Evolutionary conservation across 495 filamentous ascomycete genomes (phyloP).

Genomic region (Tuber umbilicatum): DNA sequence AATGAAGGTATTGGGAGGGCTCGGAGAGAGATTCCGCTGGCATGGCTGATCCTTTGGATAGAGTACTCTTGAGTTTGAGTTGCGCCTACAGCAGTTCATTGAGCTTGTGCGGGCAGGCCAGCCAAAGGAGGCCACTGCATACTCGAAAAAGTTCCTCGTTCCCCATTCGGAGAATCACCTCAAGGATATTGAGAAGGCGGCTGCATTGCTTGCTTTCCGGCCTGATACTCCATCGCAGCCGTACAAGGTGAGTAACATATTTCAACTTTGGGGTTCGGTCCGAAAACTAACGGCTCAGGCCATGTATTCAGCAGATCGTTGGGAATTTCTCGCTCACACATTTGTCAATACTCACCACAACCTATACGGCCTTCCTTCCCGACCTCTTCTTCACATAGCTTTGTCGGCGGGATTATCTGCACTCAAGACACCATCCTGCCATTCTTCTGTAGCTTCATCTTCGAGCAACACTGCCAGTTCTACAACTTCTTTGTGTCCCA

Average conservation of each 20-base stretch:
- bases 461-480: slow-evolving; percentile 52
- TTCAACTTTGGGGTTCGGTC: not conserved
- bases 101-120: slow-evolving; percentile 69
- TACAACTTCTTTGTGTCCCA: slow-evolving; percentile 72
- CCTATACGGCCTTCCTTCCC: slow-evolving; percentile 72
- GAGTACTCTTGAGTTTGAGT: slow-evolving; percentile 86
- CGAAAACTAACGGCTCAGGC: slow-evolving; percentile 46
- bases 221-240: slow-evolving; percentile 57
- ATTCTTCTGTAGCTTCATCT: slow-evolving; percentile 58
- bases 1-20: slow-evolving; percentile 57
- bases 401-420: slow-evolving; percentile 86
- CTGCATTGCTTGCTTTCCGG: slow-evolving; percentile 68
- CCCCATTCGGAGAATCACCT: slow-evolving; percentile 62
- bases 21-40: not conserved
- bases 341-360: slow-evolving; percentile 82
- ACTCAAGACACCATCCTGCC: slow-evolving; percentile 91
- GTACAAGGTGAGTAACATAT: slow-evolving; percentile 51
- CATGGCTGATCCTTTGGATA: slow-evolving; percentile 40
- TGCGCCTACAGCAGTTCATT: slow-evolving; percentile 92
- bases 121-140: slow-evolving; percentile 65
- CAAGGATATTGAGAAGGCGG: slow-evolving; percentile 61
- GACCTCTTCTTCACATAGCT: slow-evolving; percentile 85
- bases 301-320: slow-evolving; percentile 66
- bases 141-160: slow-evolving; percentile 73
- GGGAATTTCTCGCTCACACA: slow-evolving; percentile 66